phyloP scores from a whole-genome alignment of 805 yeast species.

The Suhomyces sp. region DNA sequence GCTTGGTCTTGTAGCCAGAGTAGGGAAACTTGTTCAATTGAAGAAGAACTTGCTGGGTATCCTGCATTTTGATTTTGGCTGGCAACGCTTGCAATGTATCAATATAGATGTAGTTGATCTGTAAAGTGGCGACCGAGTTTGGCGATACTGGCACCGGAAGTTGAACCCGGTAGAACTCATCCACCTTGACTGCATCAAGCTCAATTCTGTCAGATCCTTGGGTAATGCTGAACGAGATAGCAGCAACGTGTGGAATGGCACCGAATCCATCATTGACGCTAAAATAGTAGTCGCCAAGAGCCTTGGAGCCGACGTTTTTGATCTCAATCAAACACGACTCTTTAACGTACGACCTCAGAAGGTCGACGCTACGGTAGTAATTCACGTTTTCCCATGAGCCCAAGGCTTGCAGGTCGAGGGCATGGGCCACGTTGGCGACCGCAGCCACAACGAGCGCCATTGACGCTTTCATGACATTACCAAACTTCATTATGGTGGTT shows the following conservation, averaged over 20 bases:
- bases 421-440: neutral
- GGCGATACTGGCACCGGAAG: conserved; percentile 71
- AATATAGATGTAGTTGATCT: conserved; percentile 48
- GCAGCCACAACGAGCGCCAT: neutral
- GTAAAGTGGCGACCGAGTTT: conserved; percentile 48
- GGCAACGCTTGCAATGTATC: conserved; percentile 61
- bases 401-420: neutral
- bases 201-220: conserved; percentile 21
- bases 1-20: conserved; percentile 58
- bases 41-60: conserved; percentile 57
- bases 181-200: conserved; percentile 20
- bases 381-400: conserved; percentile 54
- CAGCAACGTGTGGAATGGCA: conserved; percentile 39
- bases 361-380: conserved; percentile 57
- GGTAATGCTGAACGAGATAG: conserved; percentile 36
- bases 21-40: conserved; percentile 53
- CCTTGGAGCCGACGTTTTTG: conserved; percentile 54
- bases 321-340: conserved; percentile 57
- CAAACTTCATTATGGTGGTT: neutral
- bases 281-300: conserved; percentile 54
- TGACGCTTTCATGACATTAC: conserved; percentile 1
- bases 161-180: conserved; percentile 37
- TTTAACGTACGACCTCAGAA: conserved; percentile 61
- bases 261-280: conserved; percentile 53
- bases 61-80: conserved; percentile 53